Evolutionary conservation across 2,329 filamentous ascomycete genomes (phyloP), one percentile per base, ranked within the genome.

Genomic region (Fusarium sororula): DNA sequence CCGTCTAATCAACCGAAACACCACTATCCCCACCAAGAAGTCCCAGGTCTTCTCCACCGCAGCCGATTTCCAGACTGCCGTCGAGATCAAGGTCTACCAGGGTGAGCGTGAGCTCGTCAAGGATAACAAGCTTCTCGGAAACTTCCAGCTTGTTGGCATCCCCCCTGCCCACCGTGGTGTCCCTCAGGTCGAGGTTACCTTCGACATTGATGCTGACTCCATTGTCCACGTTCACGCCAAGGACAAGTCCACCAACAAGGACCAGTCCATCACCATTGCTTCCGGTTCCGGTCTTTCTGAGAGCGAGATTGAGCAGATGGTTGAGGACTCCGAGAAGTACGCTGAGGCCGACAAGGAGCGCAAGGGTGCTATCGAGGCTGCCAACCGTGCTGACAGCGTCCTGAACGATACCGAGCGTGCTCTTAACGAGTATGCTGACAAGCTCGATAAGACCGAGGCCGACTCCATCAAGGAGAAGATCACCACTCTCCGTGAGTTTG

Each of bases 1-100:
- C 75, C 94, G 95, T 82, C 86, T 98, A 85, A 98, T 98, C 89
- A 98, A 97, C 92, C 94, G 96, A 80, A 98, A 98, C 91, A 98
- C 96, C 82, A 98, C 96, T 77, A 98, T 98, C 82, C 96, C 96
- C 66, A 98, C 96, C 87, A 98, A 98, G 93, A 98, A 98, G 89
- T 98, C 95, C 18, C 95, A 98, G 88, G 92, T 95, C 82, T 98
- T 98, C 91, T 98, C 95, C 64, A 98, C 96, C 58, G 95, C 95
- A 62, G 95, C 96, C 78, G 96, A 98, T 84, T 98, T 97, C 93
- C 96, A 98, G 90, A 97, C 94, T 74, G 96, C 95, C 78, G 96
- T 98, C 82, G 95, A 98, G 89, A 98, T 98, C 90, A 98, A 98
- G 93, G 96, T 98, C 75, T 98, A 92, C 93, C 95, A 98, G 92